A percentile compares a stretch with the other conserved stretches of the same genome.
Evolutionary conservation across 2,329 filamentous ascomycete genomes (phyloP).

Genomic region (Beauveria brongniartii): DNA sequence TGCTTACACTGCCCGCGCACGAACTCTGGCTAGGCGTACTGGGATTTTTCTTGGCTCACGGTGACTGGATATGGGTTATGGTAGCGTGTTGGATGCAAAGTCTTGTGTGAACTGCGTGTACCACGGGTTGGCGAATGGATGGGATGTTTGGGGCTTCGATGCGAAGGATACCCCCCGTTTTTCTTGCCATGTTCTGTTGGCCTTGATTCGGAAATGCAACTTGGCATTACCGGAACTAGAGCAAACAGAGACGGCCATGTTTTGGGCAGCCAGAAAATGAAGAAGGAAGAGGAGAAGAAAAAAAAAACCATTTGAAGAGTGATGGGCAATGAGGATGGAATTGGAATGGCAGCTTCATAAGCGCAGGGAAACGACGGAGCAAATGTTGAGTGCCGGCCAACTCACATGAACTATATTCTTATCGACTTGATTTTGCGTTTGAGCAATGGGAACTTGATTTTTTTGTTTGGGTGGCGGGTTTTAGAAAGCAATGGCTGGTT

Average conservation of each 20-base stretch:
- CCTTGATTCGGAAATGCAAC: not conserved
- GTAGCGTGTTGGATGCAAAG: not conserved
- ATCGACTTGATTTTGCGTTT: constrained; percentile 8
- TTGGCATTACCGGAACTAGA: not conserved
- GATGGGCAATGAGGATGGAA: not conserved
- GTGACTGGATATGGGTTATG: not conserved
- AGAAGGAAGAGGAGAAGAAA: not conserved
- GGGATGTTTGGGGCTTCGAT: constrained; percentile 19
- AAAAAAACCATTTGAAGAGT: not conserved
- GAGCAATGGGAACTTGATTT: constrained; percentile 1
- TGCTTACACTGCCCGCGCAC: not conserved
- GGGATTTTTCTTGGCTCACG: not conserved
- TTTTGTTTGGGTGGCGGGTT: constrained; percentile 12
- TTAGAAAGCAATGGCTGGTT: constrained; percentile 13
- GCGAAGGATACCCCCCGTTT: constrained; percentile 36
- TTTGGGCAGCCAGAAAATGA: not conserved
- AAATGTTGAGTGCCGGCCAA: constrained; percentile 4
- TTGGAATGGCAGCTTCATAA: not conserved
- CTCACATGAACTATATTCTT: constrained; percentile 1
- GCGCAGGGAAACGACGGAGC: not conserved
- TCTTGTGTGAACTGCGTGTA: not conserved
- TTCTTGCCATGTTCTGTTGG: not conserved
- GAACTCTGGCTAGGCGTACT: not conserved
- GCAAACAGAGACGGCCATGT: not conserved
- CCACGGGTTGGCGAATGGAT: not conserved